Base-by-base conservation (phyloP, 116 monocot species). In the Thalassia testudinum region DNA sequence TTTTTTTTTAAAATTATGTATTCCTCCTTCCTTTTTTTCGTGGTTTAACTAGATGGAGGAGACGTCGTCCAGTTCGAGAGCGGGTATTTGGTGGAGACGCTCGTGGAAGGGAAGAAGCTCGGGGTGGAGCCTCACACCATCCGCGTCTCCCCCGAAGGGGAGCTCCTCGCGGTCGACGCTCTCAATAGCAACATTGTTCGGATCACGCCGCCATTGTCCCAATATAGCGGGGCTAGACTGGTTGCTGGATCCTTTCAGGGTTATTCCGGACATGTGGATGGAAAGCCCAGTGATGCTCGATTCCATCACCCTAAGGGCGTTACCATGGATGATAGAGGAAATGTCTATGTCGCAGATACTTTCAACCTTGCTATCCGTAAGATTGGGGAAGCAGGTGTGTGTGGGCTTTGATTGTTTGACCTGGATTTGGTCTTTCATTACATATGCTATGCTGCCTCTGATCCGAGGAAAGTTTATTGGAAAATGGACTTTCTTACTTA, bases 211-310 rank as follows among this genome's bases (percentile, higher is more conserved):
- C 97, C 97, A 1, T 68, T 97, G 22, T 97, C 97, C 23, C 80
- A 85, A 62, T 97, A 89, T 70, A 97, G 97, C 75, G 75, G 97
- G 43, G 85, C 79, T 22, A 82, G 97, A 55, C 55, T 89, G 29
- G 85, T 97, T 62, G 97, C 97, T 38, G 90, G 97, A 13, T 97
- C 97, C 8, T 97, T 89, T 63, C 85, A 97, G 65, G 97, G 97
- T 17, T 85, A 85, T 53, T 82, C 90, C 1, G 97, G 97, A 30
- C 86, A 82, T 68, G 75, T 97, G 8, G 97, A 97, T 72, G 90
- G 97, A 38, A 97, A 97, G 49, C 86, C 97, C 2, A 89, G 75
- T 58, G 97, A 97, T 58, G 97, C 97, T 19, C 79, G 85, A 14
- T 97, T 97, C 60, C 66, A 76, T 44, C 79, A 62, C 43, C 97